These are phyloP conservation scores for Apophysomyces trapeziformis DNA, from an alignment of 371 early-diverging fungal genomes.

Conservation along the genomic window DNA sequence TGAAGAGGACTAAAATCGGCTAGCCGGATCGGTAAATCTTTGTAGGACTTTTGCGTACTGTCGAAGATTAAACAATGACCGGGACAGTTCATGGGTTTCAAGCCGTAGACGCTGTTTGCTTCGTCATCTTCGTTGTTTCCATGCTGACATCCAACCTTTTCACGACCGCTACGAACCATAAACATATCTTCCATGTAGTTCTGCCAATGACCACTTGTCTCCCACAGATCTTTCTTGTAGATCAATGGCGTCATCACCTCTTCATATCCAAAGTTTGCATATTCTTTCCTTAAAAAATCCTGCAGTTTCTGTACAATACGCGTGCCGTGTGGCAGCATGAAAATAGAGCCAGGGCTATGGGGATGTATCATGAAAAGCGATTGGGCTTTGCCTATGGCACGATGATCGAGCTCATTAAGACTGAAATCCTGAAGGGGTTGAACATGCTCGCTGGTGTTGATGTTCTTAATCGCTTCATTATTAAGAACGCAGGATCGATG, in stretches of 20 bases:
- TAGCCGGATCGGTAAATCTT: conserved; percentile 90
- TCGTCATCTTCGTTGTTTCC: conserved; percentile 50
- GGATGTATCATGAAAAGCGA: conserved; percentile 80
- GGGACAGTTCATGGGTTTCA: conserved; percentile 99
- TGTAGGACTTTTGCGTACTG: conserved; percentile 82
- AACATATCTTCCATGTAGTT: conserved; percentile 89
- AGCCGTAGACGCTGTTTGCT: conserved; percentile 72
- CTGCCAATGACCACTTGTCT: conserved; percentile 93
- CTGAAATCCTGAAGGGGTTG: background rate
- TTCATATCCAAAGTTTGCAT: conserved; percentile 87
- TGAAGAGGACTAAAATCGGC: conserved; percentile 97
- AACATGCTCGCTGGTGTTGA: background rate
- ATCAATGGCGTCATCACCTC: conserved; percentile 98
- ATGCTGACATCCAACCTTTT: conserved; percentile 31
- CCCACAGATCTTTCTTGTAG: conserved; percentile 95
- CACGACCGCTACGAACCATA: conserved; percentile 58
- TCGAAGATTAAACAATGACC: conserved; percentile 95
- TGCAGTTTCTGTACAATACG: conserved; percentile 83
- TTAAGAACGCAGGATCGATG: background rate
- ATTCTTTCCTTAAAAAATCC: conserved; percentile 73
- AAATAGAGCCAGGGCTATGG: conserved; percentile 90
- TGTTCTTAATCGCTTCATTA: background rate
- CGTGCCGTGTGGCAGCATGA: conserved; percentile 95
- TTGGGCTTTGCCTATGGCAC: conserved; percentile 87
- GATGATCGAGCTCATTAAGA: conserved; percentile 80